These are phyloP conservation scores for Linum trigynum DNA, from an alignment of 345 rosid genomes.

Conservation along the genomic window DNA sequence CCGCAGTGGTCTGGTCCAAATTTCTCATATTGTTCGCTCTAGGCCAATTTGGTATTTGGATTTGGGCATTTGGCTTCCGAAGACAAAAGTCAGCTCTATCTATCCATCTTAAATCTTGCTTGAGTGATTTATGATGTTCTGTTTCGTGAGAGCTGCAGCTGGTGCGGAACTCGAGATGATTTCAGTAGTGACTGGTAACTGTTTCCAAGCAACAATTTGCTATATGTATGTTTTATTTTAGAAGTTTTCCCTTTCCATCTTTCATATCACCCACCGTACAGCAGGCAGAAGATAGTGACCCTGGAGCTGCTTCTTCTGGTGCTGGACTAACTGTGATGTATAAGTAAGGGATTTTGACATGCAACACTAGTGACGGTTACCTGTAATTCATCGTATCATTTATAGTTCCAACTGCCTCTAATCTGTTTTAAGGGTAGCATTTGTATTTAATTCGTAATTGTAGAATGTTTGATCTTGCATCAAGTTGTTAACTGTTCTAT, in stretches of 20 bases:
- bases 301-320: not conserved
- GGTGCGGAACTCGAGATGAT: not conserved
- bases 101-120: not conserved
- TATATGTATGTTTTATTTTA: no score
- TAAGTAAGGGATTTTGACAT: not conserved
- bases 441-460: not conserved
- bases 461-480: not conserved
- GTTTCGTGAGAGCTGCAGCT: not conserved
- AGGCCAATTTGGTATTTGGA: not conserved
- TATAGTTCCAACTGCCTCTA: not conserved
- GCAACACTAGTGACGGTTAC: not conserved
- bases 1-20: not conserved
- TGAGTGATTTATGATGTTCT: not conserved
- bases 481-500: not conserved
- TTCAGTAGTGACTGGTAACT: not conserved
- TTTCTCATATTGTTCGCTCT: not conserved
- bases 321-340: not conserved
- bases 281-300: not conserved
- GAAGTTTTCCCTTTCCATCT: not conserved
- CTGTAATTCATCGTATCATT: not conserved
- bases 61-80: no score
- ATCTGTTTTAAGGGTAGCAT: not conserved
- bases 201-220: not conserved
- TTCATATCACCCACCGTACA: not conserved
- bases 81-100: no score